Evolutionary conservation across 176 grass and related monocot species (phyloP), one percentile per base, ranked within the genome.

Genomic region (Lolium multiflorum): DNA sequence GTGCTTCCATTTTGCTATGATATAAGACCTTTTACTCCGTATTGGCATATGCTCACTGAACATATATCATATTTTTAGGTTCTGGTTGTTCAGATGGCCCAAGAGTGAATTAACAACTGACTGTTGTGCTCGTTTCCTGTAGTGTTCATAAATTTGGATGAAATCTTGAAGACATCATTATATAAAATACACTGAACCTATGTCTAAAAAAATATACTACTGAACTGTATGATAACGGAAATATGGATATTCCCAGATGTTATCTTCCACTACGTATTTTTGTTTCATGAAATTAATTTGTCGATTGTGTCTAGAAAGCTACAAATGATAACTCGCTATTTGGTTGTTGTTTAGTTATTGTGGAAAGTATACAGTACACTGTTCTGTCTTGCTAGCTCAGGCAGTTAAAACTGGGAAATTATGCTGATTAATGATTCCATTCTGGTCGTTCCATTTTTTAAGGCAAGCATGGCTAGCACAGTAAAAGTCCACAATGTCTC

Each of bases 401-500:
- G 24, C 14, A 72, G 22, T 56, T 58, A 57, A 82, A 71, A 56
- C 41, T 57, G 66, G 51, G 25, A 71, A 56, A 41, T 49, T n/a
- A 50, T 63, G 16, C 9, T 49, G 1, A 71, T 39, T 66, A 37
- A 17, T n/a, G 52, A 52, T 62, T 71, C 15, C 13, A 58, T 88
- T 74, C 0, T 80, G 67, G n/a, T 76, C 4, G 20, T 47, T 75
- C 41, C 7, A 48, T 24, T 78, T 86, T 73, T 86, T 17, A 83
- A 88, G 82, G 76, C 26, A 84, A 87, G 26, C 81, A 91, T 88
- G 89, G 69, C 46, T 68, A 85, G 81, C 74, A 96, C 89, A 6
- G 48, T 96, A 51, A 96, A 93, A 85, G 87, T 96, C 78, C 92
- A 90, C 62, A 91, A 91, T 91, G 91, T 93, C 67, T 93, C 91